A percentile compares a stretch with the other conserved stretches of the same genome.
These are phyloP conservation scores for Metschnikowia amazonensis DNA, from an alignment of 805 yeast genomes.

Conservation along the genomic window DNA sequence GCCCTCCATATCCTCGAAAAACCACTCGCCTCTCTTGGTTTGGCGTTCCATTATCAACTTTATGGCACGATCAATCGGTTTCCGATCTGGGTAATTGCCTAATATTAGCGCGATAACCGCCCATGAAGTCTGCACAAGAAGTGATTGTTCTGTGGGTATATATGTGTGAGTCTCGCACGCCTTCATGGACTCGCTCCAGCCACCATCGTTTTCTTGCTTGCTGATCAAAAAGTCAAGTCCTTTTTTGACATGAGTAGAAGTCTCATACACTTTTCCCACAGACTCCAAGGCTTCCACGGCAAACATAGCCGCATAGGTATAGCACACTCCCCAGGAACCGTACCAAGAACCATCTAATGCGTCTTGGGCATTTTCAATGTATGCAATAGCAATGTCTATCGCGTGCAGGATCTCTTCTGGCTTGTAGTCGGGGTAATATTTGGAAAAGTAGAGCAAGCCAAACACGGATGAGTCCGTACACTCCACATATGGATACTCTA, in stretches of 20 bases:
- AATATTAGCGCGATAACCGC: conserved; percentile 74
- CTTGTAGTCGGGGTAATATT: conserved; percentile 60
- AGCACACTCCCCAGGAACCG: conserved; percentile 98
- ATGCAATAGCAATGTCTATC: conserved; percentile 68
- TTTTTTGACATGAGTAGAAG: conserved; percentile 54
- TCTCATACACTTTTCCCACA: conserved; percentile 59
- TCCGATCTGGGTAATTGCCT: conserved; percentile 73
- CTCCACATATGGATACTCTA: conserved; percentile 96
- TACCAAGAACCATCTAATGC: conserved; percentile 88
- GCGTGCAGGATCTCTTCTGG: conserved; percentile 62
- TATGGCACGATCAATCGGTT: conserved; percentile 62
- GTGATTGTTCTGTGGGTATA: conserved; percentile 59
- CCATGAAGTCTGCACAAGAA: conserved; percentile 93
- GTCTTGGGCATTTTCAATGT: conserved; percentile 64
- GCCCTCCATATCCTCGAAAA: conserved; percentile 83
- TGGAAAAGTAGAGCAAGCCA: conserved; percentile 76
- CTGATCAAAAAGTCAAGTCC: conserved; percentile 84
- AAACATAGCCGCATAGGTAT: conserved; percentile 95
- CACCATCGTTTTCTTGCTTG: conserved; percentile 84
- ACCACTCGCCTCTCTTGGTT: conserved; percentile 75
- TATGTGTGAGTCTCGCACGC: conserved; percentile 79
- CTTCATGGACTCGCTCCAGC: conserved; percentile 96
- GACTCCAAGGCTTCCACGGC: conserved; percentile 88
- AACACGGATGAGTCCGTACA: conserved; percentile 94
- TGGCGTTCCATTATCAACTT: conserved; percentile 64